phyloP scores from a whole-genome alignment of 768 basidiomycete species.

The Harrya chromipes region DNA sequence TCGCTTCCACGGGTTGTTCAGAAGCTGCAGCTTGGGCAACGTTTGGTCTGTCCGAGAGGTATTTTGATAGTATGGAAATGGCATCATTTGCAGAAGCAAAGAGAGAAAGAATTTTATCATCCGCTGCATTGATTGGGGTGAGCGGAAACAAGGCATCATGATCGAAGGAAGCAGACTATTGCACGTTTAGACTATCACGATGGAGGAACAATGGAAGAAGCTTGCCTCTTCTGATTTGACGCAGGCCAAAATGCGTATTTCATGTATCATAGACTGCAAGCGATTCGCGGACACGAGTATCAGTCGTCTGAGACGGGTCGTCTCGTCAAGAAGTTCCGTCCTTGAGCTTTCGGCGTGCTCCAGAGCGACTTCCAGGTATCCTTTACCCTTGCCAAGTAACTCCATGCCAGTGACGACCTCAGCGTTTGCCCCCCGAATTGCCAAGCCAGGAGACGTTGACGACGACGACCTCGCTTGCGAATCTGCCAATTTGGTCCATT shows the following conservation, averaged over 20 bases:
- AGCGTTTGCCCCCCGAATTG: constrained; percentile 51
- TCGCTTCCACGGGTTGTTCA: constrained; percentile 21
- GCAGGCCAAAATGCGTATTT: constrained; percentile 38
- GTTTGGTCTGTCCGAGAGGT: constrained; percentile 13
- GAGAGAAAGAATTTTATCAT: constrained; percentile 45
- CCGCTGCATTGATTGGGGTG: constrained; percentile 46
- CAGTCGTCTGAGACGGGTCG: constrained; percentile 54
- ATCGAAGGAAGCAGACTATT: constrained; percentile 47
- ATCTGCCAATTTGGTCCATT: constrained; percentile 71
- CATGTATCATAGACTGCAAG: constrained; percentile 52
- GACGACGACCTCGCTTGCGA: constrained; percentile 58
- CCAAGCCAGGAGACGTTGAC: constrained; percentile 45
- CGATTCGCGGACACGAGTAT: constrained; percentile 64
- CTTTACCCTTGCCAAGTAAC: constrained; percentile 47
- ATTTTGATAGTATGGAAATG: constrained; percentile 32
- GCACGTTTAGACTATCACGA: constrained; percentile 8
- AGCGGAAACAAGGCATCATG: constrained; percentile 51
- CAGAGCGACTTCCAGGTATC: constrained; percentile 62
- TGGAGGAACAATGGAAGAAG: constrained; percentile 6
- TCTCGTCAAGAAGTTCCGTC: constrained; percentile 61
- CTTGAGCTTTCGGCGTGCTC: constrained; percentile 72
- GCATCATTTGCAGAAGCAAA: constrained; percentile 41
- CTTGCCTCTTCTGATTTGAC: constrained; percentile 50
- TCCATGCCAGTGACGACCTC: constrained; percentile 44
- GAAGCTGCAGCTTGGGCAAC: constrained; percentile 12